phyloP scores from a whole-genome alignment of 768 basidiomycete species.

The Chlorophyllum brunneum region DNA sequence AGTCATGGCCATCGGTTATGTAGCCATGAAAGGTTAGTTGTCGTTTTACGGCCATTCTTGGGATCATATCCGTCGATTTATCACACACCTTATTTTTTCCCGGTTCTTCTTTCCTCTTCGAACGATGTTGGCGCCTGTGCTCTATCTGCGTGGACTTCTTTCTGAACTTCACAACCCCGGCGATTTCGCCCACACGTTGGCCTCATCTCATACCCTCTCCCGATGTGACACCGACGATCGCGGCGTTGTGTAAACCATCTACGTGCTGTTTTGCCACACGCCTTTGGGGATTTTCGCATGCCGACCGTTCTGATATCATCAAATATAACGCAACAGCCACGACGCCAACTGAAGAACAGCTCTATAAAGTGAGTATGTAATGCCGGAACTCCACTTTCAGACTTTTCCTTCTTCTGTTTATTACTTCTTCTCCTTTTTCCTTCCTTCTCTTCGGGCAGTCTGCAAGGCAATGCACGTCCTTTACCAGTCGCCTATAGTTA shows the following conservation, averaged over 20 bases:
- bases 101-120: constrained; percentile 11
- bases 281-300: constrained; percentile 12
- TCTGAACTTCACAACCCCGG: background rate
- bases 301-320: constrained; percentile 18
- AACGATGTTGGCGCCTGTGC: background rate
- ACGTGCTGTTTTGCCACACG: background rate
- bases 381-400: background rate
- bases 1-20: constrained; percentile 58
- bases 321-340: constrained; percentile 32
- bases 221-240: constrained; percentile 4
- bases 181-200: background rate
- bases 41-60: constrained; percentile 12
- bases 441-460: constrained; percentile 5
- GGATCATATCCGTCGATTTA: constrained; percentile 13
- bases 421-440: constrained; percentile 9
- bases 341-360: constrained; percentile 48
- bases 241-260: constrained; percentile 5
- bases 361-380: constrained; percentile 42
- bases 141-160: background rate
- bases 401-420: constrained; percentile 3
- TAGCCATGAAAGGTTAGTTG: constrained; percentile 55
- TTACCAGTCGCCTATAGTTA: background rate
- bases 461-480: constrained; percentile 4
- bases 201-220: constrained; percentile 9
- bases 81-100: constrained; percentile 3